Base-by-base conservation (phyloP, 1,284 basidiomycete genomes). In the Irpex sp. region DNA sequence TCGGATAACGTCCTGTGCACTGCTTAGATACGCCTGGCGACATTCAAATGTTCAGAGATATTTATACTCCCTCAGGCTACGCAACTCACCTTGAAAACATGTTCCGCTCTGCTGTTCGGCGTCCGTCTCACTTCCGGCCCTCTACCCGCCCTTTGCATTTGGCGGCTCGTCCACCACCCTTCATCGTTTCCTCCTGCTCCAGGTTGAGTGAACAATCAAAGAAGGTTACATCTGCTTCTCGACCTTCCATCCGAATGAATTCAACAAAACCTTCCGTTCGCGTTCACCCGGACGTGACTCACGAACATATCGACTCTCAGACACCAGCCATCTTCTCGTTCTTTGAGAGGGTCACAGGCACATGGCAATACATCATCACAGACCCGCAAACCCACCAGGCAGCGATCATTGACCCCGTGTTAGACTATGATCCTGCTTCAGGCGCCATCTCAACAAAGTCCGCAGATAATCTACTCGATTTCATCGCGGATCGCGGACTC, bases 331-430 rank as follows among this genome's bases (percentile, higher is more conserved):
- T 75, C 17, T 70, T 67, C 59, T 69, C 71, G 3, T 76, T 76
- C 68, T 75, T 74, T 57, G 74, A 76, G 64, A 69, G 68, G 39
- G 70, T 65, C 8, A 75, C 75, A 5, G 72, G 70, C 8, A 76
- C 75, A 43, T 76, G 74, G 74, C 77, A 78, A 65, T 78, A 79
- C 66, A 51, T 80, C 21, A 71, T 78, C 15, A 71, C 67, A 0
- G 77, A 79, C 59, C 73, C 74, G 1, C 63, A 65, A 26, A 75
- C 75, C 2, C 66, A 64, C 43, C 70, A 77, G 19, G 72, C 74
- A 3, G 73, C 72, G 51, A 66, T 79, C 17, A 74, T 79, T 60
- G 76, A 78, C 65, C 69, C 76, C 11, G 77, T 79, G 4, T 69
- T 79, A 6, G 76, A 79, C 62, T 79, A 78, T 60, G 73, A 79